Conservation (phyloP, 2,329 filamentous ascomycete genomes). For the Aspergillus arachidicola region DNA sequence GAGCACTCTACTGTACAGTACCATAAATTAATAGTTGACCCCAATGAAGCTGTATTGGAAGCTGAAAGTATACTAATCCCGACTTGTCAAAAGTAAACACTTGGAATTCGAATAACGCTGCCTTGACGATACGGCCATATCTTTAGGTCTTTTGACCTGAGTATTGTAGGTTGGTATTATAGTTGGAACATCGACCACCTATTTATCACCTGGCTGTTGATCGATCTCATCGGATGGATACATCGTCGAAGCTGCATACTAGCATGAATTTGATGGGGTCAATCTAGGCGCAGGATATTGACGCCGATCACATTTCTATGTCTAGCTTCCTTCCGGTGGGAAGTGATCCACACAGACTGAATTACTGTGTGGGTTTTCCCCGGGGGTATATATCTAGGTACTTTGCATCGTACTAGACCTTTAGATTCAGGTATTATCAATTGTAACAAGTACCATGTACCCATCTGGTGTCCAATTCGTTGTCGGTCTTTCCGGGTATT, state of each 20-base stretch:
- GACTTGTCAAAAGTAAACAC: too few species aligned
- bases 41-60: too few species aligned
- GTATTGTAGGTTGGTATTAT: too few species aligned
- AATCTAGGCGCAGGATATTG: not conserved
- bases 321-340: not conserved
- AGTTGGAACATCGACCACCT: too few species aligned
- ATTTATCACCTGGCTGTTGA: not conserved
- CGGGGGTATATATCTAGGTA: not conserved
- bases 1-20: too few species aligned
- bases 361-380: not conserved
- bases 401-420: not conserved
- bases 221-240: not conserved
- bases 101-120: too few species aligned
- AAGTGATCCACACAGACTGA: not conserved
- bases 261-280: not conserved
- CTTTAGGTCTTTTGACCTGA: not conserved
- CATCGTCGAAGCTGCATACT: not conserved
- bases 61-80: too few species aligned
- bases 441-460: not conserved
- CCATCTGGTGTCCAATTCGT: conserved; percentile 20
- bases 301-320: not conserved
- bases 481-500: conserved; percentile 21
- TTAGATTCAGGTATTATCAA: not conserved
- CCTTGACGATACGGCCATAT: too few species aligned
- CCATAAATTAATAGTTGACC: too few species aligned